phyloP scores from a whole-genome alignment of 805 yeast species.

The Kazachstania psychrophila region DNA sequence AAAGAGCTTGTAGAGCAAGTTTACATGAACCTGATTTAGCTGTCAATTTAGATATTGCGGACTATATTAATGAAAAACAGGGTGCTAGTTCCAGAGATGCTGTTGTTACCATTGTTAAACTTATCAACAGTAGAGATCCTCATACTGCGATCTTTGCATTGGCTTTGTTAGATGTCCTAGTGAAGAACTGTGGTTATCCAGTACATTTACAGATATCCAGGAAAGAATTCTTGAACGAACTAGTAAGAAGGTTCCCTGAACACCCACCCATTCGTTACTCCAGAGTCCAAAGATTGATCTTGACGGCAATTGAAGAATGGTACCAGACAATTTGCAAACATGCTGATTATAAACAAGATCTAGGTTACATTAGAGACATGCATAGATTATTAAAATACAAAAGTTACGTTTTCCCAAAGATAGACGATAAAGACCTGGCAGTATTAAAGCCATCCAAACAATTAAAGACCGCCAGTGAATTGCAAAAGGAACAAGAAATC shows the following conservation, averaged over 20 bases:
- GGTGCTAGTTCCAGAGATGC: slow-evolving; percentile 90
- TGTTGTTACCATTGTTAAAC: slow-evolving; percentile 70
- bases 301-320: slow-evolving; percentile 93
- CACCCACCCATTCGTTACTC: slow-evolving; percentile 79
- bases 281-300: slow-evolving; percentile 67
- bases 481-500: slow-evolving; percentile 79
- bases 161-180: slow-evolving; percentile 72
- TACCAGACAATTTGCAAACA: slow-evolving; percentile 84
- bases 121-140: slow-evolving; percentile 70
- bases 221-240: slow-evolving; percentile 83
- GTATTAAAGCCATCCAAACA: slow-evolving; percentile 82
- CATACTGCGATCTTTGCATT: slow-evolving; percentile 76
- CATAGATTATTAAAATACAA: slow-evolving; percentile 76
- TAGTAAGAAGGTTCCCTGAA: slow-evolving; percentile 87
- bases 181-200: slow-evolving; percentile 95
- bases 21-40: slow-evolving; percentile 76
- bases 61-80: slow-evolving; percentile 80
- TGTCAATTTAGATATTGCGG: slow-evolving; percentile 82
- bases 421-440: slow-evolving; percentile 80
- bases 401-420: slow-evolving; percentile 87
- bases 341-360: slow-evolving; percentile 78
- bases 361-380: slow-evolving; percentile 89
- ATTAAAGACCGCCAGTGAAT: slow-evolving; percentile 75
- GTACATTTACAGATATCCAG: slow-evolving; percentile 88
- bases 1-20: slow-evolving; percentile 74